Evolutionary conservation across 2,329 filamentous ascomycete genomes (phyloP).

Genomic region (Beauveria varroae): DNA sequence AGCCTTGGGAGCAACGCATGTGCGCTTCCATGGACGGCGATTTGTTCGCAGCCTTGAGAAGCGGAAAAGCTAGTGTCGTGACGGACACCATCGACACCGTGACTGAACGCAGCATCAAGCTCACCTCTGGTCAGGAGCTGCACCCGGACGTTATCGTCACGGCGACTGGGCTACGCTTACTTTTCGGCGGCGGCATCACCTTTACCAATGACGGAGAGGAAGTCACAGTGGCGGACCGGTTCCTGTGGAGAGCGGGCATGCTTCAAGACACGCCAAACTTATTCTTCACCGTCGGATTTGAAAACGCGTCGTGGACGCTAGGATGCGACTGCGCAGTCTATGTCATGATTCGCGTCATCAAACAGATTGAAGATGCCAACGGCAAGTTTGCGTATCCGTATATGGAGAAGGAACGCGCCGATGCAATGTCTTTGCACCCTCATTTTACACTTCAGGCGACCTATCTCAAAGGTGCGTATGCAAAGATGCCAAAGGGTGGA

Average conservation of each 20-base stretch:
- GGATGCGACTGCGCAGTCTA: conserved; percentile 47
- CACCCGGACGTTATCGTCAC: conserved; percentile 56
- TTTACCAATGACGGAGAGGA: background rate
- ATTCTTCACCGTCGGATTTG: conserved; percentile 51
- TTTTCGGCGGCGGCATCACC: conserved; percentile 43
- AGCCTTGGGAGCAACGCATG: conserved; percentile 60
- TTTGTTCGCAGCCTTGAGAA: conserved; percentile 34
- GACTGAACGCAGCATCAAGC: conserved; percentile 34
- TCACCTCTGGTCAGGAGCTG: conserved; percentile 36
- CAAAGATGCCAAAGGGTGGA: too few species aligned
- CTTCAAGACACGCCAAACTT: conserved; percentile 55
- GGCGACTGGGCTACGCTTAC: conserved; percentile 53
- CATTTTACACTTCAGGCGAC: too few species aligned
- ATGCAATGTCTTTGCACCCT: too few species aligned
- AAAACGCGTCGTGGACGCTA: conserved; percentile 54
- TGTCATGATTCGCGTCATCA: conserved; percentile 28
- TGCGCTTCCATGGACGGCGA: conserved; percentile 46
- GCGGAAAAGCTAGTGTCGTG: conserved; percentile 31
- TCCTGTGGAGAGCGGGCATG: conserved; percentile 53
- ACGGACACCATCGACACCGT: conserved; percentile 40
- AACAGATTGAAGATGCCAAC: too few species aligned
- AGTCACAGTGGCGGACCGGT: background rate
- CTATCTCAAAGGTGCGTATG: too few species aligned
- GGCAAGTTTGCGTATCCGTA: too few species aligned
- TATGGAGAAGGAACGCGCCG: too few species aligned